phyloP scores from a whole-genome alignment of 768 basidiomycete species.

The Tylopilus intermedius region DNA sequence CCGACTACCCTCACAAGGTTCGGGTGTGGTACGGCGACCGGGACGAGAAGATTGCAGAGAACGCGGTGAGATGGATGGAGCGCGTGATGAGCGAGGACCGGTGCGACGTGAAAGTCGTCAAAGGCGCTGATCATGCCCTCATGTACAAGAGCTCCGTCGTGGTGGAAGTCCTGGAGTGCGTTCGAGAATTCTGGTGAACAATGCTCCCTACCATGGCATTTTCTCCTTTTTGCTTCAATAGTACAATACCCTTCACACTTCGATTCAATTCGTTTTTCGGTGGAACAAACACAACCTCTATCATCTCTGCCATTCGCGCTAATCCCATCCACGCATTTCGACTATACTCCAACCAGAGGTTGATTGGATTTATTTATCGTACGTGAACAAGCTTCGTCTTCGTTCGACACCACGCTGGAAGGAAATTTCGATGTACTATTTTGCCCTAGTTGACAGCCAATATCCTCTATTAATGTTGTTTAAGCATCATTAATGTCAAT shows the following conservation, averaged over 20 bases:
- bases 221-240: constrained; percentile 11
- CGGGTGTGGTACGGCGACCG: constrained; percentile 90
- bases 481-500: constrained; percentile 29
- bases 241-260: constrained; percentile 9
- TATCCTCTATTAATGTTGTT: constrained; percentile 31
- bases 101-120: constrained; percentile 77
- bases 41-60: constrained; percentile 91
- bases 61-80: constrained; percentile 91
- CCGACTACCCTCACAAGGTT: constrained; percentile 68
- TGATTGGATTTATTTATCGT: constrained; percentile 21
- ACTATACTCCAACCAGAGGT: constrained; percentile 5
- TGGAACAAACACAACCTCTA: constrained; percentile 14
- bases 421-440: constrained; percentile 29
- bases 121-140: constrained; percentile 85
- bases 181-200: constrained; percentile 52
- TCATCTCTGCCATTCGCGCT: constrained; percentile 1
- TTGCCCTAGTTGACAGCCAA: constrained; percentile 21
- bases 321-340: constrained; percentile 5
- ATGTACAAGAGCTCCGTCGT: constrained; percentile 90
- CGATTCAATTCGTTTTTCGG: constrained; percentile 7
- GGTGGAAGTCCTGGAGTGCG: constrained; percentile 74
- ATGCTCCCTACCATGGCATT: constrained; percentile 1
- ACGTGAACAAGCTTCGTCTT: constrained; percentile 14
- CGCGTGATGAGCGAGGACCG: constrained; percentile 68
- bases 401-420: constrained; percentile 20